phyloP scores from a whole-genome alignment of 169 alveolate genomes.

The Plasmodium cynomolgi region DNA sequence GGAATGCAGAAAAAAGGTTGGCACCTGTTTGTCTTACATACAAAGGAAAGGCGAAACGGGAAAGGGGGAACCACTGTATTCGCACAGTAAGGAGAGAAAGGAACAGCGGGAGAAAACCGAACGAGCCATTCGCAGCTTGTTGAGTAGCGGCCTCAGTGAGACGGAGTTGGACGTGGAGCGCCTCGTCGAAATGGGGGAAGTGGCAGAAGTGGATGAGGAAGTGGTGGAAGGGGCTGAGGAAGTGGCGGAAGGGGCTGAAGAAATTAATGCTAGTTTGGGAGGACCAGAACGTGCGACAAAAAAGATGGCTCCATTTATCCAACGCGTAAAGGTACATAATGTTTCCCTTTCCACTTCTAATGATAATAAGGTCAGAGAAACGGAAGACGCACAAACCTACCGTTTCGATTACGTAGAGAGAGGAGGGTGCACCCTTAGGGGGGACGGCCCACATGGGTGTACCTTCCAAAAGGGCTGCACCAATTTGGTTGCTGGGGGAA shows the following conservation, averaged over 20 bases:
- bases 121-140: not conserved
- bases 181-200: too few species aligned
- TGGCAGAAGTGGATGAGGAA: not conserved
- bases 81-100: not conserved
- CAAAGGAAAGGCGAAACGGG: not conserved
- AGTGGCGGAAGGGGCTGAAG: not conserved
- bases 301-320: not conserved
- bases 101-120: not conserved
- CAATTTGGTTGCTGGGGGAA: not conserved
- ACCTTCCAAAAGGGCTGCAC: not conserved
- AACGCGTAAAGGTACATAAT: not conserved
- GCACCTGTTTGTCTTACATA: not conserved
- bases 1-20: not conserved
- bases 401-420: not conserved
- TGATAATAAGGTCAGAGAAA: not conserved
- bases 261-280: not conserved
- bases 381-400: not conserved
- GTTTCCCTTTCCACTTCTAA: not conserved
- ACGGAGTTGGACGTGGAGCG: not conserved
- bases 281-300: not conserved
- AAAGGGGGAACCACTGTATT: not conserved
- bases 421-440: not conserved
- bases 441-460: not conserved
- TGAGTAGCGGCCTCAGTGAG: not conserved
- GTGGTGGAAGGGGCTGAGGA: not conserved